These are phyloP conservation scores for Aspergillus ostianus DNA, from an alignment of 495 filamentous ascomycete species.

Conservation along the genomic window DNA sequence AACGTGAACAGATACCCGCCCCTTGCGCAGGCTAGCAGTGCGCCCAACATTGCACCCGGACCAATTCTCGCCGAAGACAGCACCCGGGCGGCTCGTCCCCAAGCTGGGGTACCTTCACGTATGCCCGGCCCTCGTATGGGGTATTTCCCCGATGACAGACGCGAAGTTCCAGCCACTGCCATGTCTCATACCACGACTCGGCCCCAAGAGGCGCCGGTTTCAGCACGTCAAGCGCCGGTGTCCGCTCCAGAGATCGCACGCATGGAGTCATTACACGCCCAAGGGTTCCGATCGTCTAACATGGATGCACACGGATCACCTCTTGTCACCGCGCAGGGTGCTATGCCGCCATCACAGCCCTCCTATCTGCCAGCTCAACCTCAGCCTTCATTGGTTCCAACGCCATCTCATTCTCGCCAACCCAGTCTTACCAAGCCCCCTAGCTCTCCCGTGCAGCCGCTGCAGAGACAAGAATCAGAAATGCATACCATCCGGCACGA, in stretches of 20 bases:
- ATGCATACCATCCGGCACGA: slow-evolving; percentile 40
- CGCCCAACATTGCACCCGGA: slow-evolving; percentile 30
- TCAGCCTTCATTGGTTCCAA: slow-evolving; percentile 25
- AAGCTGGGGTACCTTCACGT: slow-evolving; percentile 27
- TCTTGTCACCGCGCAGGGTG: slow-evolving; percentile 15
- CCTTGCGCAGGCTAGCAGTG: slow-evolving; percentile 44
- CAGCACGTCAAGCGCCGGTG: slow-evolving; percentile 32
- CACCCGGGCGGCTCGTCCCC: slow-evolving; percentile 30
- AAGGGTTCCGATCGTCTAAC: slow-evolving; percentile 22
- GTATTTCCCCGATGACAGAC: slow-evolving; percentile 44
- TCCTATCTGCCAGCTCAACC: slow-evolving; percentile 32
- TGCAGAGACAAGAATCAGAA: slow-evolving; percentile 36
- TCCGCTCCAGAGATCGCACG: slow-evolving; percentile 34
- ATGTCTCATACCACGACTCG: slow-evolving; percentile 29
- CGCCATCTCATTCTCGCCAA: slow-evolving; percentile 41
- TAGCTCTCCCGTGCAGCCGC: slow-evolving; percentile 35
- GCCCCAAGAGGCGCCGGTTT: slow-evolving; percentile 31
- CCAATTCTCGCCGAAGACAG: slow-evolving; percentile 33
- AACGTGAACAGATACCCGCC: slow-evolving; percentile 38
- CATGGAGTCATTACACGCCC: slow-evolving; percentile 36
- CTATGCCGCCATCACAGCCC: slow-evolving; percentile 17
- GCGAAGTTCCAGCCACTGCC: slow-evolving; percentile 36
- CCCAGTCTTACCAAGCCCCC: slow-evolving; percentile 38
- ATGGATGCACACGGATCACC: slow-evolving; percentile 28
- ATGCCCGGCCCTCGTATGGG: slow-evolving; percentile 42